Conservation (phyloP, 306 rosid genomes). For the Gastrolobium villosum region DNA sequence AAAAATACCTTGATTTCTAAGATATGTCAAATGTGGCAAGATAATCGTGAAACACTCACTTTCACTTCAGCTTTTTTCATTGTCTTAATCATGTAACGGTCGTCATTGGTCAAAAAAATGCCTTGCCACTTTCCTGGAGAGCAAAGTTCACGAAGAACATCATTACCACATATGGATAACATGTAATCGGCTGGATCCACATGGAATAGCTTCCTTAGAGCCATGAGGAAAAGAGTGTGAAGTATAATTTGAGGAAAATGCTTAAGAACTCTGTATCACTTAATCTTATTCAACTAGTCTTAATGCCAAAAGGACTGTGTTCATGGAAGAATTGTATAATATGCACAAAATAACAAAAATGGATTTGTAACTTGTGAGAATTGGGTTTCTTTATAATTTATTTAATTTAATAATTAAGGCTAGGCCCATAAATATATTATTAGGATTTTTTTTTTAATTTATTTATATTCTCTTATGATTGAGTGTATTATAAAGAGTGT, state of each 20-base stretch:
- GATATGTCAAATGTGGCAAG: constrained; percentile 27
- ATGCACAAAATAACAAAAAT: background rate
- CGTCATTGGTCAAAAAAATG: constrained; percentile 93
- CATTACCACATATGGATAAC: constrained; percentile 90
- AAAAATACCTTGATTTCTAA: constrained; percentile 16
- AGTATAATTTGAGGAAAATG: constrained; percentile 8
- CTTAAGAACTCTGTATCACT: no score
- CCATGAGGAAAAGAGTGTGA: constrained; percentile 57
- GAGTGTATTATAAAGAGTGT: no score
- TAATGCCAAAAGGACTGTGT: background rate
- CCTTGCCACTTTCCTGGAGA: constrained; percentile 99
- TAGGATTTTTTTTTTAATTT: no score
- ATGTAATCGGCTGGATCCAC: constrained; percentile 98
- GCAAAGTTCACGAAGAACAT: constrained; percentile 90
- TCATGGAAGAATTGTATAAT: background rate
- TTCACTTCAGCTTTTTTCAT: constrained; percentile 92
- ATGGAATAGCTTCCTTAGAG: constrained; percentile 88
- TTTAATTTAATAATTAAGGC: no score
- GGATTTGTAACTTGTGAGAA: no score
- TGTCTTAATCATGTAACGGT: constrained; percentile 96
- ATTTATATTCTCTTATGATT: no score
- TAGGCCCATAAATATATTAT: no score
- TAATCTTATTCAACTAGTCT: no score
- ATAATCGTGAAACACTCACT: constrained; percentile 62
- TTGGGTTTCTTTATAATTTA: no score